Percentiles rank a stretch among this genome's conserved stretches.
Evolutionary conservation across 768 basidiomycete species (phyloP).

Genomic region (Suillus luteus): DNA sequence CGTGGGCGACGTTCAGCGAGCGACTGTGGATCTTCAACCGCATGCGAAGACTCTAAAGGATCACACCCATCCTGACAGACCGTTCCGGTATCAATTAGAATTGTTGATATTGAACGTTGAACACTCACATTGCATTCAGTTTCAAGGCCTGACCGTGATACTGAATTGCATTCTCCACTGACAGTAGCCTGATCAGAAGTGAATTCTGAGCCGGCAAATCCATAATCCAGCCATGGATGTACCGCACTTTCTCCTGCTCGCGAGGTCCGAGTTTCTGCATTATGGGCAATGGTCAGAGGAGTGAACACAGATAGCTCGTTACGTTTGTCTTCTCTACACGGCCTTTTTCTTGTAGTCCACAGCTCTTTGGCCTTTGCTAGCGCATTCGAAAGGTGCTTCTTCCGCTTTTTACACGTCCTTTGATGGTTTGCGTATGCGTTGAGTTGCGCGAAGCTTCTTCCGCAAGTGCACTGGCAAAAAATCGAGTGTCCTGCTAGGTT

Average conservation of each 20-base stretch:
- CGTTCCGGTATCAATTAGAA: not conserved
- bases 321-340: not conserved
- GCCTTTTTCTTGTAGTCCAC: not conserved
- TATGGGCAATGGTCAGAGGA: not conserved
- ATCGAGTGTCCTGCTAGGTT: not conserved
- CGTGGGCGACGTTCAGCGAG: conserved; percentile 3
- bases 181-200: not conserved
- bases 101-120: not conserved
- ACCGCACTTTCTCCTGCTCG: not conserved
- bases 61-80: not conserved
- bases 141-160: too few relatives aligned
- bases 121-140: not conserved
- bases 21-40: not conserved
- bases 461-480: not conserved
- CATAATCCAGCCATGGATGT: not conserved
- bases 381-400: not conserved
- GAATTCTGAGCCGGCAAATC: not conserved
- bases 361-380: conserved; percentile 11
- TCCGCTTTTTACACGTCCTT: not conserved
- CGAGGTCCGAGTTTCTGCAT: not conserved
- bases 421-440: not conserved
- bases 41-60: not conserved
- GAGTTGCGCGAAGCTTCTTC: not conserved
- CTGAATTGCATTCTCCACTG: not conserved
- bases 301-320: not conserved